phyloP scores from a whole-genome alignment of 345 rosid species.

The Excoecaria agallocha region DNA sequence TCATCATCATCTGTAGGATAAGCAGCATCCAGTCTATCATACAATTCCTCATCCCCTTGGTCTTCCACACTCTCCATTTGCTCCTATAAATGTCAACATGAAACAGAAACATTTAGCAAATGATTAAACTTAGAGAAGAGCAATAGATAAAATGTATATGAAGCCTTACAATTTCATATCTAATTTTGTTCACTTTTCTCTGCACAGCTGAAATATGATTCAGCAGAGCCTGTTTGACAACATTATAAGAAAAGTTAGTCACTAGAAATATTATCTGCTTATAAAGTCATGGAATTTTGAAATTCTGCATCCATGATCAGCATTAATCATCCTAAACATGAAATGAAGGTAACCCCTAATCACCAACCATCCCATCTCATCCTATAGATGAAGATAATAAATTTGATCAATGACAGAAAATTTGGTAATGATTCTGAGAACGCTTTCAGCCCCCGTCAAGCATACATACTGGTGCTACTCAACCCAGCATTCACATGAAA shows the following conservation, averaged over 20 bases:
- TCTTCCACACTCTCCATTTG: slow-evolving; percentile 60
- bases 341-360: neutral
- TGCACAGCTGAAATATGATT: slow-evolving; percentile 58
- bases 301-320: neutral
- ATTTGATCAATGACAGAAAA: too few relatives aligned
- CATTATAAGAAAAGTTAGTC: slow-evolving; percentile 19
- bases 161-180: slow-evolving; percentile 75
- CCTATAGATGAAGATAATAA: neutral
- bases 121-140: neutral
- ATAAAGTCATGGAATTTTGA: neutral
- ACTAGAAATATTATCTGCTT: slow-evolving; percentile 7
- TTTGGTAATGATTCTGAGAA: too few relatives aligned
- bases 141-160: slow-evolving; percentile 12
- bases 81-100: slow-evolving; percentile 39
- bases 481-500: neutral
- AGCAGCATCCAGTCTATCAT: slow-evolving; percentile 58
- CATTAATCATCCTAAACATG: neutral
- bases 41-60: slow-evolving; percentile 53
- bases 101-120: slow-evolving; percentile 8
- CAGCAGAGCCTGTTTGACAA: slow-evolving; percentile 61
- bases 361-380: neutral
- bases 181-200: slow-evolving; percentile 53
- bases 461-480: too few relatives aligned
- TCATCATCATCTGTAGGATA: slow-evolving; percentile 59
- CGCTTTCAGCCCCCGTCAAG: too few relatives aligned